Conservation (phyloP, 2,329 filamentous ascomycete species). For the Cytospora chrysosperma region DNA sequence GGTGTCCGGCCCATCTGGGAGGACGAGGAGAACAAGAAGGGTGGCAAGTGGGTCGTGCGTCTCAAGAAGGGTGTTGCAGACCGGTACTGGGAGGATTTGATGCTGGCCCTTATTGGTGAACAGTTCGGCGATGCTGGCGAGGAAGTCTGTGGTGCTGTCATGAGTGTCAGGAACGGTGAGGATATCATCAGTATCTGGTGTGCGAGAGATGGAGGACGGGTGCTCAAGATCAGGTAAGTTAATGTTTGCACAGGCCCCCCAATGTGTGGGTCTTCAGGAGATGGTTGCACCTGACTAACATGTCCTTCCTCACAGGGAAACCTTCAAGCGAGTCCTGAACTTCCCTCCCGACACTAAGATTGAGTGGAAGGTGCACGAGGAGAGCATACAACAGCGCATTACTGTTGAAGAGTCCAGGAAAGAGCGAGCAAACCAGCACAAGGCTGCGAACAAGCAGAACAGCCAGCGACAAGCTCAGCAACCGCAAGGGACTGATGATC, state of each 20-base stretch:
- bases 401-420: constrained; percentile 89
- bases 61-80: constrained; percentile 97
- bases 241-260: background rate
- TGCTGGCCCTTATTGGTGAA: constrained; percentile 88
- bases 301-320: constrained; percentile 62
- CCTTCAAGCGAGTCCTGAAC: constrained; percentile 83
- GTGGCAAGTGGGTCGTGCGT: constrained; percentile 96
- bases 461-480: constrained; percentile 30
- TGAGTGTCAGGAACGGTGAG: constrained; percentile 92
- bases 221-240: constrained; percentile 90
- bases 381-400: constrained; percentile 88
- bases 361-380: constrained; percentile 94
- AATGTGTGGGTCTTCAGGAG: background rate
- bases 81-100: constrained; percentile 92
- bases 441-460: constrained; percentile 36
- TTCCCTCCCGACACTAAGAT: constrained; percentile 88
- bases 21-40: constrained; percentile 92
- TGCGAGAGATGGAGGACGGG: constrained; percentile 85
- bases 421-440: constrained; percentile 65
- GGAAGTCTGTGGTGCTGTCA: constrained; percentile 90
- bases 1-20: constrained; percentile 98
- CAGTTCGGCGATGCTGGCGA: constrained; percentile 91
- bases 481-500: constrained; percentile 21
- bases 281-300: background rate
- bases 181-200: constrained; percentile 99